Evolutionary conservation across 192 early-diverging fungal genomes (phyloP).

Genomic region (Powellomyces hirtus): DNA sequence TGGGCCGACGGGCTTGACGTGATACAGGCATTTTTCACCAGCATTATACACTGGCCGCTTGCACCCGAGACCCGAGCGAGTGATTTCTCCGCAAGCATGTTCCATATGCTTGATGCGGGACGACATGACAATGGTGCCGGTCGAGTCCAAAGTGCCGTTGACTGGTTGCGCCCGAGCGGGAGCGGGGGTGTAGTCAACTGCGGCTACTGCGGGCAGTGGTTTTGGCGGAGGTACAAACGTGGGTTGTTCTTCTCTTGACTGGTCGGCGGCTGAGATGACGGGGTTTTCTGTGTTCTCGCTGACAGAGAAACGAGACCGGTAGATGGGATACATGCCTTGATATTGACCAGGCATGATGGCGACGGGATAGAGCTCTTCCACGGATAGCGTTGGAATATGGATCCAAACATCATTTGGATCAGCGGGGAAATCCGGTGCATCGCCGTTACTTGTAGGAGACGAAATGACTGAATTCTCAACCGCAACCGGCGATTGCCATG

Average conservation of each 20-base stretch:
- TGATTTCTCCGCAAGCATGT: constrained; percentile 38
- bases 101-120: constrained; percentile 9
- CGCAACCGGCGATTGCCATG: constrained; percentile 2
- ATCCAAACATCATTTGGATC: constrained; percentile 5
- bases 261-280: not conserved
- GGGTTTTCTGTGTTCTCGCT: not conserved
- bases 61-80: constrained; percentile 35
- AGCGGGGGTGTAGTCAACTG: not conserved
- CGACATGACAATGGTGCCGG: not conserved
- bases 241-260: not conserved
- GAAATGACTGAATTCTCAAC: not conserved
- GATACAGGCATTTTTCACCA: constrained; percentile 44
- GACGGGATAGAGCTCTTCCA: constrained; percentile 38
- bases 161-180: not conserved
- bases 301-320: not conserved
- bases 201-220: not conserved
- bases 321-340: constrained; percentile 42
- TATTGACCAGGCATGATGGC: constrained; percentile 49
- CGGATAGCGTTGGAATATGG: not conserved
- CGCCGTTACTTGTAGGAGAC: not conserved
- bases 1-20: constrained; percentile 22
- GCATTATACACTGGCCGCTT: constrained; percentile 37
- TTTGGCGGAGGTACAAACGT: not conserved
- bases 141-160: not conserved
- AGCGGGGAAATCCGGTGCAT: not conserved